Conservation (phyloP, 768 basidiomycete genomes). For the Naganishia friedmannii region DNA sequence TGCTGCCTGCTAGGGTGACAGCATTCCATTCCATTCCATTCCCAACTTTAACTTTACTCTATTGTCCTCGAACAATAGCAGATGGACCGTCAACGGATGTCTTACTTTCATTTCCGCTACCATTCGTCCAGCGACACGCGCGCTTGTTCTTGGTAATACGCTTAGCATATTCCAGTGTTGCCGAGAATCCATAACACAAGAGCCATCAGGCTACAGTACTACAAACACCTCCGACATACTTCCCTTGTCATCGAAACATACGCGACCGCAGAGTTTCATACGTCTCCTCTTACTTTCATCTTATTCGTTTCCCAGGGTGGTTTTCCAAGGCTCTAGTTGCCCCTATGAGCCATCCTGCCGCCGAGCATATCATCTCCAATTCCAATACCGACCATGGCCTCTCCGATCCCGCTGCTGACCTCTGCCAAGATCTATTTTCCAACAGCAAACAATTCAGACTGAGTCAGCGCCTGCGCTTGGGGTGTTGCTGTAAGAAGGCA, state of each 20-base stretch:
- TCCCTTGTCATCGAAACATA: no score
- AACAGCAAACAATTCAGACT: no score
- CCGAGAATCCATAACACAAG: background rate
- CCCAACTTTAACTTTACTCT: background rate
- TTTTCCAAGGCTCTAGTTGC: constrained; percentile 34
- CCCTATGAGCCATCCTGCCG: constrained; percentile 45
- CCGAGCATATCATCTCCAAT: constrained; percentile 55
- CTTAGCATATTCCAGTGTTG: background rate
- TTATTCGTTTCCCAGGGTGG: no score
- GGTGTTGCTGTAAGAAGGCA: no score
- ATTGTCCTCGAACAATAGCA: background rate
- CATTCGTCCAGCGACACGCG: background rate
- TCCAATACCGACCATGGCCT: constrained; percentile 88
- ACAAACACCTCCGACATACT: background rate
- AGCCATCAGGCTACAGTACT: background rate
- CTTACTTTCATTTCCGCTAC: constrained; percentile 6
- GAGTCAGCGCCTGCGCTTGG: no score
- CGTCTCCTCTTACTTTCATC: no score
- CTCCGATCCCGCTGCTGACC: constrained; percentile 68
- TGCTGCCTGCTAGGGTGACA: no score
- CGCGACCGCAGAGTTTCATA: background rate
- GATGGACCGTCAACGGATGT: background rate
- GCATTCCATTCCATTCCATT: no score
- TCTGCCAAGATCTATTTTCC: constrained; percentile 67
- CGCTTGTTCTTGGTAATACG: background rate